phyloP scores from a whole-genome alignment of 2,329 filamentous ascomycete species.

The Cryphonectria naterciae region DNA sequence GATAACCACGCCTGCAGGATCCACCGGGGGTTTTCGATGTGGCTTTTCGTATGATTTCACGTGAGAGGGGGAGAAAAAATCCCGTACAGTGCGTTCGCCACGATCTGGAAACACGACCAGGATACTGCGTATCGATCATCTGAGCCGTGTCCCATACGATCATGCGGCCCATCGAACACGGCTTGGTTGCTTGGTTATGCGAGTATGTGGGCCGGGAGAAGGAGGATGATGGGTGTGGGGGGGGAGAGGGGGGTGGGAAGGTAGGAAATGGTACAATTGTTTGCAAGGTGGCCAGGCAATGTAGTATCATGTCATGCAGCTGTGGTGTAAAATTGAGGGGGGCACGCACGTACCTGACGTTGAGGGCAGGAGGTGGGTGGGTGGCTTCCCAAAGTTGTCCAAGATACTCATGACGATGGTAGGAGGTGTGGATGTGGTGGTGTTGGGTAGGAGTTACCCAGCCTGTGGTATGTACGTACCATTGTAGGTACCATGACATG shows the following conservation, averaged over 20 bases:
- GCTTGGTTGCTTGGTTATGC: neutral
- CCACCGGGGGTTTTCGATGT: neutral
- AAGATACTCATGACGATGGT: neutral
- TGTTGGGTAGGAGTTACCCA: neutral
- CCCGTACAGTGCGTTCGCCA: neutral
- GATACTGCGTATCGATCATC: slow-evolving; percentile 4
- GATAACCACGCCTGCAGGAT: neutral
- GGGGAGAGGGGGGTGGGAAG: neutral
- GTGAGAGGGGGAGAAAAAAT: neutral
- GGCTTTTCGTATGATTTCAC: neutral
- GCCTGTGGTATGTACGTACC: neutral
- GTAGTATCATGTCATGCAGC: neutral
- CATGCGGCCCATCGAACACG: neutral
- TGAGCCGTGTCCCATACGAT: neutral
- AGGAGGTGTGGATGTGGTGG: neutral
- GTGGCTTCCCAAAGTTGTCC: neutral
- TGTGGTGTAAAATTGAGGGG: neutral
- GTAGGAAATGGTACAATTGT: neutral
- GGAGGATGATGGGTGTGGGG: no score
- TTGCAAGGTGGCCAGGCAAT: neutral
- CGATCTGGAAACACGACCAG: slow-evolving; percentile 8
- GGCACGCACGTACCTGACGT: neutral
- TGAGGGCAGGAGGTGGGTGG: neutral
- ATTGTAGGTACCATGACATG: neutral
- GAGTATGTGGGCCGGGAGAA: neutral